Evolutionary conservation across 2,329 filamentous ascomycete species (phyloP).

Genomic region (Cladosporium austrohemisphaericum): DNA sequence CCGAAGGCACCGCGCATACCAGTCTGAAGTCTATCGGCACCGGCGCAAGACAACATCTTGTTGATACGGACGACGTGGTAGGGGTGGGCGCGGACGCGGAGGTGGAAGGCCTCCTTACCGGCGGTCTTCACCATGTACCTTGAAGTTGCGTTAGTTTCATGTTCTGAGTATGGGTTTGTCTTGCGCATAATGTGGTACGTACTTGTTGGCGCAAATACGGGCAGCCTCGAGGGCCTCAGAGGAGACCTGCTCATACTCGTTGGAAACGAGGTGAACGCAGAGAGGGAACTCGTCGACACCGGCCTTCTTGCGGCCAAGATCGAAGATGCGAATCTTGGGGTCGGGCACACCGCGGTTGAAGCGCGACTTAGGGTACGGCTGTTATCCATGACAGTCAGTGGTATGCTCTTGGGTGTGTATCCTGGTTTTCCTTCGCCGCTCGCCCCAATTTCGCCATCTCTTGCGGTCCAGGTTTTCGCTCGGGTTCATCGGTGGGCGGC

Average conservation of each 20-base stretch:
- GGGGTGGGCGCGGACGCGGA: constrained; percentile 82
- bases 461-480: constrained; percentile 7
- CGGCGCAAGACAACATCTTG: constrained; percentile 99
- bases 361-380: constrained; percentile 98
- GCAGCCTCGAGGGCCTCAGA: constrained; percentile 99
- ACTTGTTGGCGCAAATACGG: constrained; percentile 99
- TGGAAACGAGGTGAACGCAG: constrained; percentile 98
- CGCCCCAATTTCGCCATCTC: constrained; percentile 10
- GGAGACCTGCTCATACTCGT: constrained; percentile 99
- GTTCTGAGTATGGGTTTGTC: neutral
- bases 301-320: constrained; percentile 70
- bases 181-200: constrained; percentile 29
- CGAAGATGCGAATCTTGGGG: constrained; percentile 87
- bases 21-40: constrained; percentile 99
- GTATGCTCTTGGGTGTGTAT: constrained; percentile 29
- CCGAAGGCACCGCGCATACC: constrained; percentile 99
- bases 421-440: constrained; percentile 16
- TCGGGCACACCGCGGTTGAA: constrained; percentile 92
- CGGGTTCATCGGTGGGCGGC: constrained; percentile 3
- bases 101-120: constrained; percentile 69
- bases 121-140: constrained; percentile 66
- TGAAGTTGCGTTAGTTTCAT: constrained; percentile 19
- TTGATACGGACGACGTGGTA: constrained; percentile 99
- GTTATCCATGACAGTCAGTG: constrained; percentile 22
- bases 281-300: constrained; percentile 99